Evolutionary conservation across 305 asterid genomes (phyloP), one percentile per base, ranked within the genome.

Genomic region (Striga hermonthica): DNA sequence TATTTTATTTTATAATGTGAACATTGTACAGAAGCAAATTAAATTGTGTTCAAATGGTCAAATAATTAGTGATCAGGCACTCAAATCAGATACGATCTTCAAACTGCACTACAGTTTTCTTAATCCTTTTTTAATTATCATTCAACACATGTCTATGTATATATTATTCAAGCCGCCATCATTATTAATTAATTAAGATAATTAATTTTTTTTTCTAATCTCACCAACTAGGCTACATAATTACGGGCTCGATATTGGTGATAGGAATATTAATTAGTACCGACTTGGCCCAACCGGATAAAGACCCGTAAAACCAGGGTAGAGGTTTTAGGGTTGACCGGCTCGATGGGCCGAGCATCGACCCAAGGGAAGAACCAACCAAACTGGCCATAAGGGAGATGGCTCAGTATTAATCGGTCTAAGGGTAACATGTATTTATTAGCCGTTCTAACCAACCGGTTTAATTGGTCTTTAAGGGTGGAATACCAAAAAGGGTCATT

Each of bases 81-180:
- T 50, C 31, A 22, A 65, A 78, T 66, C 65, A 47, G 75, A 69
- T 64, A 75, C 65, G 72, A 79, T 79, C 74, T 68, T 50, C 57
- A 74, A 68, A 66, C n/a, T n/a, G n/a, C 56, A 53, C 13, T 63
- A 63, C 31, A 22, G 31, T 7, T 49, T 49, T 40, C 39, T 35
- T 37, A 22, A 37, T 10, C 48, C 35, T 60, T 61, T 31, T 60
- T 61, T 31, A 67, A 78, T 60, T 72, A 74, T 50, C 31, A 71
- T 60, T 64, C 28, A 71, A 72, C 53, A 47, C 12, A 44, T 73
- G 62, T 71, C 28, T 57, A 31, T 62, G 62, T 55, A 62, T 57
- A 31, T 62, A 66, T 55, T 62, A 64, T 70, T 64, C 60, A 67
- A 72, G 80, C 80, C 80, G 74, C 79, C 79, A 73, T 54, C 78